Evolutionary conservation across 176 grass and related monocot genomes (phyloP), one percentile per base, ranked within the genome.

Genomic region (Ananas comosus): DNA sequence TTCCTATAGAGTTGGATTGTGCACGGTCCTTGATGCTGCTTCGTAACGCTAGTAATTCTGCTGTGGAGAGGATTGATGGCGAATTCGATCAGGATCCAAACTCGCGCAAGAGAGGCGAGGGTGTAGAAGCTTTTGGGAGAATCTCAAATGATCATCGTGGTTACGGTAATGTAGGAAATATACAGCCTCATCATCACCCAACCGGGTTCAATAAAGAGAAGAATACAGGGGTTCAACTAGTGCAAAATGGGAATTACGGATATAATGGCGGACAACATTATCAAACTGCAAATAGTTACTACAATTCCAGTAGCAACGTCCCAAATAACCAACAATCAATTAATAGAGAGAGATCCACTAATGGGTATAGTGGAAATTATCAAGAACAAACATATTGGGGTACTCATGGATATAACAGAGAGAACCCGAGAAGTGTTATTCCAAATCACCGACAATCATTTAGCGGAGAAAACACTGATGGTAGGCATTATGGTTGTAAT

Each of bases 61-160:
- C 71, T 59, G 77, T 82, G 12, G 85, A 88, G 73, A 42, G 13
- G 24, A 66, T 68, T 66, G 69, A 83, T 74, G 85, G 61, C 51
- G 80, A 83, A 8, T 70, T 73, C 57, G 51, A 77, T 73, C 64
- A 2, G 0, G 76, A 79, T 5, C 69, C 49, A 76, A 80, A 76
- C 2, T 53, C 51, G 13, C 69, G 29, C n/a, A 72, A 33, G 12
- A 4, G n/a, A 50, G 65, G 73, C 25, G 68, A 64, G 50, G 68
- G 76, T 2, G 11, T 69, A 28, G 70, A 77, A 18, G 13, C 64
- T 52, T 12, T 1, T 59, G 65, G 65, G 11, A 74, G 53, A 47
- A 51, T 64, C 64, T 69, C 51, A 70, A 70, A 77, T 68, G 64
- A 9, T 73, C 48, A 58, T 65, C 80, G 76, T 25, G 50, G 72